Base-by-base conservation (phyloP, 179 eudicot species). In the Heliamphora pulchella region DNA sequence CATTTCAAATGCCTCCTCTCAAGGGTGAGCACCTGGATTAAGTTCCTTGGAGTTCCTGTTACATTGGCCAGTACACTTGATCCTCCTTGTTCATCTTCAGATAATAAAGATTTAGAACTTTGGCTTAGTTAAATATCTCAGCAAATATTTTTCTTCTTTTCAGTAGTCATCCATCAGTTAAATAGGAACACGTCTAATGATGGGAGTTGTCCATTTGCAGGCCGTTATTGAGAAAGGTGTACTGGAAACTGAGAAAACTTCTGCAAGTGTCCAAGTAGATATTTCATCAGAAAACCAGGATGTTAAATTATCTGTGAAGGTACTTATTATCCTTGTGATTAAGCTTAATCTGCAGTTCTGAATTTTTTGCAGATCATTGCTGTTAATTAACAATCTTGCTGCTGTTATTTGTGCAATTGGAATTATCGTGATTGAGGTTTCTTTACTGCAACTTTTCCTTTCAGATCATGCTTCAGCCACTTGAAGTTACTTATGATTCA, bases 391-490 rank as follows among this genome's bases (percentile, higher is more conserved):
- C 51, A 18, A 61, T 76, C 75, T 47, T 71, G 3, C 54, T 9
- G 57, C 51, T 8, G 50, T 17, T 41, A 41, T 54, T 5, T 47
- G 58, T 43, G 15, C 13, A 18, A 54, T 8, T 50, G 54, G 72
- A 17, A 8, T n/a, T 80, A 50, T 71, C 71, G 20, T 55, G 10
- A 79, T 80, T n/a, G 11, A 13, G 47, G 8, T 51, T 74, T 15
- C 41, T 66, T 17, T 20, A 11, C 51, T 78, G 11, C 71, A 13
- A 79, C 53, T 39, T 81, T 50, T 76, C 20, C 57, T n/a, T 80
- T 77, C 90, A 96, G 99, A 90, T 89, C 73, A 69, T 86, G 75
- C 78, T 91, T 82, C 91, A 90, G 82, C 91, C 96, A 43, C 62
- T 88, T 82, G 92, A 90, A 86, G 76, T 96, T 72, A 79, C 79